Evolutionary conservation across 805 yeast genomes (phyloP).

Genomic region (Yarrowia yakushimensis): DNA sequence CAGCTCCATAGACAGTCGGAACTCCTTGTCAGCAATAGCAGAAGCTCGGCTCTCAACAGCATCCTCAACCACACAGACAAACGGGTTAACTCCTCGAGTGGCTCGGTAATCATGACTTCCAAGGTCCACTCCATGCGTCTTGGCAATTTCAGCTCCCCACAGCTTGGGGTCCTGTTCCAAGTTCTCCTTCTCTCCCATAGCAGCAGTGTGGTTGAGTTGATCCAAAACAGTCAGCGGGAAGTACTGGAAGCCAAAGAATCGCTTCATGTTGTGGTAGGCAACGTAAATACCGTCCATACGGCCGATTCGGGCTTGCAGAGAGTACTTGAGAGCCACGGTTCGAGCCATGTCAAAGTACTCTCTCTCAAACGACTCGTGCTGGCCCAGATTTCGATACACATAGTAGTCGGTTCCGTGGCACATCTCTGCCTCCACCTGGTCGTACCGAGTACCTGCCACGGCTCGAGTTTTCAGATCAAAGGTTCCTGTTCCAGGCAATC

Average conservation of each 20-base stretch:
- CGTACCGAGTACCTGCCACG: conserved; percentile 78
- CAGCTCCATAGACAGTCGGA: conserved; percentile 53
- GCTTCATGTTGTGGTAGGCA: conserved; percentile 80
- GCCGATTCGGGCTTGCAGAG: conserved; percentile 90
- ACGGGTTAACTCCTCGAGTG: neutral
- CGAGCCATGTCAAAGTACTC: conserved; percentile 73
- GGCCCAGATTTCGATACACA: conserved; percentile 58
- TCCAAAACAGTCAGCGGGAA: conserved; percentile 74
- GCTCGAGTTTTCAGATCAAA: conserved; percentile 93
- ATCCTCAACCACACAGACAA: neutral
- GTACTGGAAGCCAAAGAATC: conserved; percentile 88
- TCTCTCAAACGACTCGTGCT: conserved; percentile 73
- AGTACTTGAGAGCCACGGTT: conserved; percentile 76
- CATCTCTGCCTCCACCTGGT: conserved; percentile 40
- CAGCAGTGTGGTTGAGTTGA: conserved; percentile 46
- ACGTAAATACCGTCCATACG: conserved; percentile 95
- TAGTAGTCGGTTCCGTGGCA: conserved; percentile 66
- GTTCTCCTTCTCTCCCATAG: neutral
- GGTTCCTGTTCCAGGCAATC: conserved; percentile 85
- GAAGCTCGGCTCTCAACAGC: conserved; percentile 36
- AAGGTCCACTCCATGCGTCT: neutral
- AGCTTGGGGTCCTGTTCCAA: neutral
- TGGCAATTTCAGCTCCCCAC: neutral
- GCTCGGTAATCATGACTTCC: neutral
- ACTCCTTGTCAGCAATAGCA: conserved; percentile 61